Evolutionary conservation across 352 stramenopile genomes (phyloP), one percentile per base, ranked within the genome.

Genomic region (Phytophthora sansomeana): DNA sequence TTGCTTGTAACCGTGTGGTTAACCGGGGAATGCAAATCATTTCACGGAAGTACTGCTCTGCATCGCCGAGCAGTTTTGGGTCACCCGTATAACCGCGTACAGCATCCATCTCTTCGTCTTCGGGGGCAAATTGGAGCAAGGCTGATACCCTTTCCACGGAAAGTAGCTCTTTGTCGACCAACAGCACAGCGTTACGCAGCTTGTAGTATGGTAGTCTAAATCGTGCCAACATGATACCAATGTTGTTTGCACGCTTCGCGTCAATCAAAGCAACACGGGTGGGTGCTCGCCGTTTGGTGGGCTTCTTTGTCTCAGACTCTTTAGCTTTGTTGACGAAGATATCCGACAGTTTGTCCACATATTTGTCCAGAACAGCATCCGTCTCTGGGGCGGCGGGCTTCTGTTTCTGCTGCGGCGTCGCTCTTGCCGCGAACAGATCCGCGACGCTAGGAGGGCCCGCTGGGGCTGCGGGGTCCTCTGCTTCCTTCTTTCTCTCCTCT

Each of bases 281-380:
- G 1, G 85, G 82, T 11, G 81, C 80, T 70, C 82, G 72, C 28
- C 77, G 75, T 67, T 92, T 93, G 2, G 60, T 70, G 46, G 91
- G 87, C 32, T 85, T 86, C 11, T 79, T 75, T 1, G 67, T 50
- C 35, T 79, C 68, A 8, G 66, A 62, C 16, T 85, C 81, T 51
- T 87, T 90, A 1, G 74, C 58, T 58, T 91, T 91, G 72, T 90
- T 92, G n/a, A 91, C 87, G 58, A 95, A 95, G 6, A 95, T 87
- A 63, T 87, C 75, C 0, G 80, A 65, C 17, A 95, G 53, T 44
- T 92, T 74, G 32, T 84, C 69, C 14, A 93, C 77, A 38, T 89
- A 93, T 50, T 92, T 76, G 50, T 85, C 74, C 26, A 95, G 43
- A 14, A 91, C 71, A 5, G 52, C 55, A 35, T 90, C 84, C 42